These are phyloP conservation scores for Blastocystis sp. DNA, from an alignment of 352 stramenopile genomes.

Conservation along the genomic window DNA sequence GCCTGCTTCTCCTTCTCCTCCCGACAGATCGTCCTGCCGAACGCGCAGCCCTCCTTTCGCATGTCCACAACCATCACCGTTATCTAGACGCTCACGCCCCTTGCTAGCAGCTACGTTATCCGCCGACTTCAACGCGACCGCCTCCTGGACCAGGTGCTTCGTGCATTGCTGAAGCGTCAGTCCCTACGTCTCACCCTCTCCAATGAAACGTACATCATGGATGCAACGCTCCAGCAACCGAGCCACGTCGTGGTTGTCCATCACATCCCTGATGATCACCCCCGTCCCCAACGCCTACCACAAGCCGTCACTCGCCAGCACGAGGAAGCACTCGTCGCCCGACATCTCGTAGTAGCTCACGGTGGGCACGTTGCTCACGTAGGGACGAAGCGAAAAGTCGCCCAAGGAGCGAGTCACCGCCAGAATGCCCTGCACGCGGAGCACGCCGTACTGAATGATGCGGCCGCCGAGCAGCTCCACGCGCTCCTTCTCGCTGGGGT, in stretches of 20 bases:
- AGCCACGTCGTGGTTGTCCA: conserved; percentile 86
- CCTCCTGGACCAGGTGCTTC: conserved; percentile 84
- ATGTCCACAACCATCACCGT: conserved; percentile 88
- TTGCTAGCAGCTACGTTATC: conserved; percentile 82
- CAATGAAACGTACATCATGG: background rate
- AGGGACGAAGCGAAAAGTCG: conserved; percentile 88
- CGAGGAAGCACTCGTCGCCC: conserved; percentile 82
- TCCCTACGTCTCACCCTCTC: conserved; percentile 15
- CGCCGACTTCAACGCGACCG: conserved; percentile 83
- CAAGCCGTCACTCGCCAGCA: conserved; percentile 87
- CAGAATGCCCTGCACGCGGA: conserved; percentile 90
- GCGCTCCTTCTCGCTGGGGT: conserved; percentile 85
- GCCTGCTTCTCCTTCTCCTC: background rate
- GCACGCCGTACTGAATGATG: conserved; percentile 88
- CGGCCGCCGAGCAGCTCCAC: conserved; percentile 86
- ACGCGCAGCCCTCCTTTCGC: conserved; percentile 75
- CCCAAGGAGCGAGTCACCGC: conserved; percentile 88
- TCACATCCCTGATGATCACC: conserved; percentile 78
- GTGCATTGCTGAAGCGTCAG: conserved; percentile 80
- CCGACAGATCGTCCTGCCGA: background rate
- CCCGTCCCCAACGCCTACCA: conserved; percentile 77
- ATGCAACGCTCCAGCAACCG: conserved; percentile 80
- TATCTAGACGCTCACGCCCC: background rate
- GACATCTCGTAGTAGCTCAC: conserved; percentile 77
- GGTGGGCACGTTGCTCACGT: conserved; percentile 79